These are phyloP conservation scores for Aspergillus ruber DNA, from an alignment of 2,329 filamentous ascomycete genomes.

Conservation along the genomic window DNA sequence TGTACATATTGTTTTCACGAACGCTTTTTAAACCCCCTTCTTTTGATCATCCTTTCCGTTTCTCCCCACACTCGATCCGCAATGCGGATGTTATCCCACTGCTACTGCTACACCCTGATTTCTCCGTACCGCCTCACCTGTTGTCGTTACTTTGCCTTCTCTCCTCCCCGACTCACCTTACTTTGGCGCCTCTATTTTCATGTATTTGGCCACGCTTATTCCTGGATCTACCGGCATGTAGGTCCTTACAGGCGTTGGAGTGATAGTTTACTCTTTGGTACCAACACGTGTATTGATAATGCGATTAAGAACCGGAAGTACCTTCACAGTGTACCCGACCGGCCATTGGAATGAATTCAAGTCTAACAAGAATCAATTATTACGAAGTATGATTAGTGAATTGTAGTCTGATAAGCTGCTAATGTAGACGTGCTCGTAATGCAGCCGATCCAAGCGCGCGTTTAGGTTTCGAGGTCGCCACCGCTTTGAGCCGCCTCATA, in stretches of 20 bases:
- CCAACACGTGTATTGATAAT: slow-evolving; percentile 18
- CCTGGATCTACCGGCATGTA: neutral
- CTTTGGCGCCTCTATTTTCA: slow-evolving; percentile 1
- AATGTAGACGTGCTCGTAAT: too few relatives aligned
- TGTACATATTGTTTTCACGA: slow-evolving; percentile 26
- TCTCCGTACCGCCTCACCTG: slow-evolving; percentile 1
- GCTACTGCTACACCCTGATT: neutral
- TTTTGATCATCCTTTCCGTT: neutral
- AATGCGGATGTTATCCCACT: slow-evolving; percentile 3
- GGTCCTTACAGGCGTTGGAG: slow-evolving; percentile 2
- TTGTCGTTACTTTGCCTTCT: neutral
- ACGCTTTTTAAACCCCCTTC: neutral
- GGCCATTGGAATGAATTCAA: slow-evolving; percentile 12
- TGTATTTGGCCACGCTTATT: slow-evolving; percentile 1
- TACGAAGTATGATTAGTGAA: slow-evolving; percentile 26
- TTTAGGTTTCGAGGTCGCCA: slow-evolving; percentile 3
- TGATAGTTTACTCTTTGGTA: slow-evolving; percentile 11
- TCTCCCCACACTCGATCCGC: neutral
- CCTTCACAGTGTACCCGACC: slow-evolving; percentile 4
- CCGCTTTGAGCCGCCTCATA: slow-evolving; percentile 9
- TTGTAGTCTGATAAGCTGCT: too few relatives aligned
- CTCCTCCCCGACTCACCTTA: neutral
- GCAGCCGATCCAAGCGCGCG: slow-evolving; percentile 11
- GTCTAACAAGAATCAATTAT: slow-evolving; percentile 22
- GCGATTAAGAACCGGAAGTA: slow-evolving; percentile 5